Conservation (phyloP, 257 asterid species). For the Ehretia macrophylla region DNA sequence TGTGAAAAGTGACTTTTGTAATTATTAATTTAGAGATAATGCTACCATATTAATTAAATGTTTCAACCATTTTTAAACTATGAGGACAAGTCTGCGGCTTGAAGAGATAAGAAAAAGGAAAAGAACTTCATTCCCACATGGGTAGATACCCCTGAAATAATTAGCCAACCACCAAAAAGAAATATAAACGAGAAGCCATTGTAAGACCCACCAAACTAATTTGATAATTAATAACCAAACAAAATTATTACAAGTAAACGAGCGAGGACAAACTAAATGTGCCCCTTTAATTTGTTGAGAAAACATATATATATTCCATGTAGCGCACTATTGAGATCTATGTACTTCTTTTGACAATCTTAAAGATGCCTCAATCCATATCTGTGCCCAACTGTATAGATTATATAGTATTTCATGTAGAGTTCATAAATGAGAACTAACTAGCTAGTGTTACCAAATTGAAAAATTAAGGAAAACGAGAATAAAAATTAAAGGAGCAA, state of each 20-base stretch:
- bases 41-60: too few species aligned
- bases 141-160: constrained; percentile 26
- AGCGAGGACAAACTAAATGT: constrained; percentile 12
- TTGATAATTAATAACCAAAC: background rate
- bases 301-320: constrained; percentile 24
- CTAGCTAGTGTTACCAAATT: background rate
- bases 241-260: constrained; percentile 15
- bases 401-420: background rate
- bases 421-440: too few species aligned
- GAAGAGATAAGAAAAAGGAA: background rate
- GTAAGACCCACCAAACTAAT: constrained; percentile 12
- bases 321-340: background rate
- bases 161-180: constrained; percentile 31
- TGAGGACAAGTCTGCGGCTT: background rate
- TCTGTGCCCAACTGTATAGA: background rate
- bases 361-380: too few species aligned
- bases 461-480: too few species aligned
- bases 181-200: background rate
- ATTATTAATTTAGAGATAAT: too few species aligned
- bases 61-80: too few species aligned
- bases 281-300: constrained; percentile 6
- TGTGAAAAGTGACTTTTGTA: too few species aligned
- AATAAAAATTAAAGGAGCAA: too few species aligned
- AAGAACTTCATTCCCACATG: constrained; percentile 25
- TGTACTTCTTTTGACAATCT: too few species aligned